Conservation (phyloP, 2,329 filamentous ascomycete genomes). For the Microdochium bolleyi region DNA sequence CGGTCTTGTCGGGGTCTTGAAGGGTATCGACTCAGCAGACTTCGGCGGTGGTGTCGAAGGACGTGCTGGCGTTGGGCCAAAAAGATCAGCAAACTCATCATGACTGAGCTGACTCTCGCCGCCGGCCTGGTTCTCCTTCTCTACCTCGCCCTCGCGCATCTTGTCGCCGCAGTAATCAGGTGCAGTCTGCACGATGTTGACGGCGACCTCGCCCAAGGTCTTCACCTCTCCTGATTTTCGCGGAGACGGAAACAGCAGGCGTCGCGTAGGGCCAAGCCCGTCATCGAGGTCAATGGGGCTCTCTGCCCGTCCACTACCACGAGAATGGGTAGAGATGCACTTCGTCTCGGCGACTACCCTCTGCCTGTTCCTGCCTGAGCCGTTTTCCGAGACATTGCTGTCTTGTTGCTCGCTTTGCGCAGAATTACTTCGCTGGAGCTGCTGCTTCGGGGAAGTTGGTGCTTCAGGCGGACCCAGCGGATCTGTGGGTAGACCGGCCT, state of each 20-base stretch:
- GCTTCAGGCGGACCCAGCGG: constrained; percentile 38
- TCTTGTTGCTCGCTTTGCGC: constrained; percentile 16
- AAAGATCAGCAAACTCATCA: constrained; percentile 48
- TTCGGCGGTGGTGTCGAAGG: constrained; percentile 47
- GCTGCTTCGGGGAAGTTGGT: constrained; percentile 13
- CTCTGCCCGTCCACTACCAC: constrained; percentile 44
- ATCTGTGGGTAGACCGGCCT: constrained; percentile 46
- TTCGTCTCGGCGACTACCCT: constrained; percentile 8
- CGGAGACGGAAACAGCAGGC: constrained; percentile 72
- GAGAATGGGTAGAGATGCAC: constrained; percentile 41
- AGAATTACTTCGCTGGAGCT: not conserved
- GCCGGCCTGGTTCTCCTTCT: constrained; percentile 37
- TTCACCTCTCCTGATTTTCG: constrained; percentile 56
- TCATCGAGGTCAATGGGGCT: constrained; percentile 49
- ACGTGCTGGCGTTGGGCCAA: constrained; percentile 47
- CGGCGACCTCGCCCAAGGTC: constrained; percentile 48
- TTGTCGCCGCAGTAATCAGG: constrained; percentile 28
- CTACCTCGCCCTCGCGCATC: constrained; percentile 14
- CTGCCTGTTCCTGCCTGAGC: constrained; percentile 8
- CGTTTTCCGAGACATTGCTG: constrained; percentile 23
- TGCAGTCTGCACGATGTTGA: constrained; percentile 41
- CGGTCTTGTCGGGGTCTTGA: constrained; percentile 58
- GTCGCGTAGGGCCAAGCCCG: constrained; percentile 50
- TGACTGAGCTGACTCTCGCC: constrained; percentile 16
- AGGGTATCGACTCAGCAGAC: constrained; percentile 33